phyloP scores from a whole-genome alignment of 352 stramenopile species.

The Pythium apleroticum region DNA sequence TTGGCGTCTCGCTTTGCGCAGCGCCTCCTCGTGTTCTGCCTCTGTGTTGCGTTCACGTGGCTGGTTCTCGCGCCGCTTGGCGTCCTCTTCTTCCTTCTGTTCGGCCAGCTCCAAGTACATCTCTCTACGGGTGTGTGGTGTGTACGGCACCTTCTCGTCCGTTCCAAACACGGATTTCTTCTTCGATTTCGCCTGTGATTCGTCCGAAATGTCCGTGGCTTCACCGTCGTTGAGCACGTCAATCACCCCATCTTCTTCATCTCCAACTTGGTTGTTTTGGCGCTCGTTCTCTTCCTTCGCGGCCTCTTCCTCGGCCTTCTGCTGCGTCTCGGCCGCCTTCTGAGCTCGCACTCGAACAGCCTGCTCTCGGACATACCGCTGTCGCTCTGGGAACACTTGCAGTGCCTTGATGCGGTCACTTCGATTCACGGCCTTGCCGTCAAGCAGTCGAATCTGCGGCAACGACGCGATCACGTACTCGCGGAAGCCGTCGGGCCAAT shows the following conservation, averaged over 20 bases:
- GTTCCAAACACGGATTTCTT: conserved; percentile 45
- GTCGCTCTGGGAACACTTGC: conserved; percentile 69
- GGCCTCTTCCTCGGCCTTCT: conserved; percentile 21
- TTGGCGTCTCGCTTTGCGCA: conserved; percentile 35
- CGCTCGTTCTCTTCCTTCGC: not conserved
- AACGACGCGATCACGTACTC: conserved; percentile 88
- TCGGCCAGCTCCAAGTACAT: conserved; percentile 94
- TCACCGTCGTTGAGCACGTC: conserved; percentile 32
- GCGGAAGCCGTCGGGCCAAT: conserved; percentile 70
- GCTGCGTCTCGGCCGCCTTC: conserved; percentile 21
- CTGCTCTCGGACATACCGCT: conserved; percentile 37
- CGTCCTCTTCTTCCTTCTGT: conserved; percentile 92
- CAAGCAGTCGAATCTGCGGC: conserved; percentile 80
- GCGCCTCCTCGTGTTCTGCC: conserved; percentile 72
- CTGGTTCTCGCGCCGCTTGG: conserved; percentile 69
- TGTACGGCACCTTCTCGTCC: conserved; percentile 68
- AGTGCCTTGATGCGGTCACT: conserved; percentile 86
- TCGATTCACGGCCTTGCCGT: conserved; percentile 89
- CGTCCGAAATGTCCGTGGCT: conserved; percentile 44
- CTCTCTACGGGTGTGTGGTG: conserved; percentile 54
- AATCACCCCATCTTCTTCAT: conserved; percentile 35
- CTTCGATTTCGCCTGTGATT: conserved; percentile 25
- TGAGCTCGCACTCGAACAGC: conserved; percentile 27
- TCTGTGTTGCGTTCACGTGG: conserved; percentile 87
- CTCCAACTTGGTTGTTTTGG: conserved; percentile 7